These are phyloP conservation scores for Aureobasidium melanogenum DNA, from an alignment of 2,329 filamentous ascomycete species.

Conservation along the genomic window DNA sequence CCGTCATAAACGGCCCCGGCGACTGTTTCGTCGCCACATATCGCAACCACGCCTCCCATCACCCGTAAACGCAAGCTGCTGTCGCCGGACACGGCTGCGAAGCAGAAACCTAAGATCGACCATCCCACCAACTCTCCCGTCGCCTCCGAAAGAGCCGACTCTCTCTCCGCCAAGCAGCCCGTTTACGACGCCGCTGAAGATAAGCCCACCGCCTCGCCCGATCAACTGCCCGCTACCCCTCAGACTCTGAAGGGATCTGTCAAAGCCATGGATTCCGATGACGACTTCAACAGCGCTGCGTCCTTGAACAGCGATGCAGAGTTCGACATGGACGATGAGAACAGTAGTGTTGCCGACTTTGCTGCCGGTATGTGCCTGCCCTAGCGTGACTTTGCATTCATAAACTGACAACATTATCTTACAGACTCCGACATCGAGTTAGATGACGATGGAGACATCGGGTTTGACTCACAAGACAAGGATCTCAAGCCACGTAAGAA, in stretches of 20 bases:
- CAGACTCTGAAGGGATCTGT: slow-evolving; percentile 33
- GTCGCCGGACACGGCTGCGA: slow-evolving; percentile 15
- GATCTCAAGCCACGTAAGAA: slow-evolving; percentile 66
- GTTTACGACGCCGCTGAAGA: slow-evolving; percentile 22
- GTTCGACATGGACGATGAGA: slow-evolving; percentile 51
- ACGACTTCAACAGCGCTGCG: slow-evolving; percentile 79
- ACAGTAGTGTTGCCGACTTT: slow-evolving; percentile 54
- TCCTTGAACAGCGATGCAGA: slow-evolving; percentile 60
- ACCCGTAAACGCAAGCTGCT: slow-evolving; percentile 28
- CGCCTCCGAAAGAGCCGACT: slow-evolving; percentile 16
- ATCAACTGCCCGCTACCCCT: slow-evolving; percentile 41
- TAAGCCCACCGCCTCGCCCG: slow-evolving; percentile 25
- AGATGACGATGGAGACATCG: slow-evolving; percentile 53
- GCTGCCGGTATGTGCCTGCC: slow-evolving; percentile 30
- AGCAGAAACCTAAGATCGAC: not conserved
- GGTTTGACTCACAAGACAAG: slow-evolving; percentile 56
- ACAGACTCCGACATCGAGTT: slow-evolving; percentile 42
- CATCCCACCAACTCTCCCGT: slow-evolving; percentile 11
- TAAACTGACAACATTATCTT: slow-evolving; percentile 26
- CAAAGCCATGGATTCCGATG: slow-evolving; percentile 80
- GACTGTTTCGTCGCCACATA: slow-evolving; percentile 17
- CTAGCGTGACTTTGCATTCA: slow-evolving; percentile 16
- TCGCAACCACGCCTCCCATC: slow-evolving; percentile 22
- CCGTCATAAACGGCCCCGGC: slow-evolving; percentile 18
- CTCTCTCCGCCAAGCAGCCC: slow-evolving; percentile 24